Base-by-base conservation (phyloP, 2,329 filamentous ascomycete species). In the Nothophaeocryptopus gaeumannii region DNA sequence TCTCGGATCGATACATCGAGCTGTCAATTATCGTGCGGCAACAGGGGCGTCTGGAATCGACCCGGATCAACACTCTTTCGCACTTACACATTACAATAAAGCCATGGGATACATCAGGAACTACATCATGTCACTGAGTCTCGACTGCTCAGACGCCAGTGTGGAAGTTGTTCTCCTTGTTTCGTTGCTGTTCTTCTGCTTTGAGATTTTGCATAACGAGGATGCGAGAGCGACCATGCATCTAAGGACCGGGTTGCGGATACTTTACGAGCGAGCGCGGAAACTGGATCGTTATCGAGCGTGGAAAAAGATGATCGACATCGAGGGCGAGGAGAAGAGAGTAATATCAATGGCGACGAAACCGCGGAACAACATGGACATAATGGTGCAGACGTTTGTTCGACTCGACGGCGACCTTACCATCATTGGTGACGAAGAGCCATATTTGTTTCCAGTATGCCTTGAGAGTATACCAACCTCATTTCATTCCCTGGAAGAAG, bases 151-250 rank as follows among this genome's bases (percentile, higher is more conserved):
- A 13, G 51, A 53, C 14, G 39, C 29, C 12, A 45, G 51, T 42
- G 47, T 56, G 5, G 54, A 53, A 13, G 50, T 56, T 26, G 54
- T 56, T 16, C 39, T 56, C 3, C 33, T 56, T 36, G 47, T 53
- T n/a, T 53, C 47, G 1, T 31, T 56, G 13, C 32, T 56, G 7
- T 56, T 56, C 44, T 56, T 56, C 45, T 56, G 54, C 50, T 56
- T 53, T 41, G 50, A 56, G 39, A 50, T 51, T 7, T 35, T 53
- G 9, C 44, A 51, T 36, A 49, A 37, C n/a, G 50, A 56, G 30
- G 54, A 56, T 39, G 44, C 44, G 26, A 36, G 50, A 10, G 54
- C 54, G 0, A 49, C 44, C 2, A 36, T 56, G 30, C 54, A 56
- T 33, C 41, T 56, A 3, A 50, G 47, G 5, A 56, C 54, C 7